Percentiles rank a stretch among this genome's conserved stretches.
phyloP scores from a whole-genome alignment of 2,329 filamentous ascomycete species.

The Nigrospora sphaerica region DNA sequence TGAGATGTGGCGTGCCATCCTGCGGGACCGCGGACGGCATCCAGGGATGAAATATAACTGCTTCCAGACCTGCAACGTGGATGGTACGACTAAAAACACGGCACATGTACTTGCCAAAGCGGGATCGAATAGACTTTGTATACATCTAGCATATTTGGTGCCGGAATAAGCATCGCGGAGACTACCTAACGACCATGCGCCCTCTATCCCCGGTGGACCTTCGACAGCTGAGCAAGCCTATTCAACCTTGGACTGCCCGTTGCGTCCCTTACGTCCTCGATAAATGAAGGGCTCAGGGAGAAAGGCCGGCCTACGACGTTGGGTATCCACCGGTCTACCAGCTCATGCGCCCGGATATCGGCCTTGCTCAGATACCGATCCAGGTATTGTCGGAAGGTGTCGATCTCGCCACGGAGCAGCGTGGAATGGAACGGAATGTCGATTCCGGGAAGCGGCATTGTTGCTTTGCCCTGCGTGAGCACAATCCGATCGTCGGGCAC shows the following conservation, averaged over 20 bases:
- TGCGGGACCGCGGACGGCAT: no score
- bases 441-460: not conserved
- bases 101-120: no score
- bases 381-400: slow-evolving; percentile 99
- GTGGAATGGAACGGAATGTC: not conserved
- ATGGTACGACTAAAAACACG: no score
- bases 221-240: slow-evolving; percentile 14
- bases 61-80: no score
- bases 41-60: no score
- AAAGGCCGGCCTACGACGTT: slow-evolving; percentile 97
- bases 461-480: not conserved
- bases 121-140: no score
- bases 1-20: no score
- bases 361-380: slow-evolving; percentile 30
- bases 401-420: slow-evolving; percentile 27
- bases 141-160: no score
- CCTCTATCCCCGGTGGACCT: no score
- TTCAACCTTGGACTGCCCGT: slow-evolving; percentile 78
- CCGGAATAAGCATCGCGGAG: no score
- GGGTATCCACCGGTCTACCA: slow-evolving; percentile 97
- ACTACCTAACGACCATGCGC: no score
- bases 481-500: no score
- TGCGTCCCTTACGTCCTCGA: slow-evolving; percentile 93
- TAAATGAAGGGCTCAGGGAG: slow-evolving; percentile 94
- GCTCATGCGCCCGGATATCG: slow-evolving; percentile 7